These are phyloP conservation scores for Epichloe uncinata DNA, from an alignment of 2,329 filamentous ascomycete genomes.

Conservation along the genomic window DNA sequence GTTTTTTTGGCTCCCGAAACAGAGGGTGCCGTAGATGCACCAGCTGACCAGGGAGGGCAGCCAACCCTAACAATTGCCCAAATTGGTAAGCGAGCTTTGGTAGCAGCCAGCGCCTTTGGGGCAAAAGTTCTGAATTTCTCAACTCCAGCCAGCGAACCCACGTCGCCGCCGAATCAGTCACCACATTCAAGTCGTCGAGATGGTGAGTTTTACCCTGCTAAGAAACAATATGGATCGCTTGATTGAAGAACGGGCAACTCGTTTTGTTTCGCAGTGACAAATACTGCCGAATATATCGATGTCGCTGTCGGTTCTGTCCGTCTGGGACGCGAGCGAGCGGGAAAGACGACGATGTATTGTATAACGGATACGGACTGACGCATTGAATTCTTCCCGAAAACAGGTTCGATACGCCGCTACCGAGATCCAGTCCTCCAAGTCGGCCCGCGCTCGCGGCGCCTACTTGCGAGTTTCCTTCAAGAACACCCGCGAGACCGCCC, in stretches of 20 bases:
- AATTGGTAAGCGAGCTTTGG: constrained; percentile 33
- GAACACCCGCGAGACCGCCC: constrained; percentile 99
- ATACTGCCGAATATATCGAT: background rate
- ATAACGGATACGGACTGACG: constrained; percentile 11
- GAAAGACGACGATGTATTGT: background rate
- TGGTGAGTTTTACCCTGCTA: constrained; percentile 32
- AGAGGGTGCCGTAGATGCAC: background rate
- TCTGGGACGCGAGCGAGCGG: background rate
- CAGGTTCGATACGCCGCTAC: constrained; percentile 95
- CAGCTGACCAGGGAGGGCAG: constrained; percentile 20
- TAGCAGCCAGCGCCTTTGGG: constrained; percentile 22
- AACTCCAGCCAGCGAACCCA: constrained; percentile 33
- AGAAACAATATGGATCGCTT: background rate
- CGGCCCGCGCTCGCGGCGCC: constrained; percentile 92
- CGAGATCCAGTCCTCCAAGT: constrained; percentile 78
- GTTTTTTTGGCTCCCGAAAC: background rate
- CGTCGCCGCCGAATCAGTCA: constrained; percentile 42
- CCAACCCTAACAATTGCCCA: constrained; percentile 25
- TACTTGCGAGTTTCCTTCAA: constrained; percentile 99
- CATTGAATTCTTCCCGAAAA: constrained; percentile 7
- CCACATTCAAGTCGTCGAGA: constrained; percentile 40
- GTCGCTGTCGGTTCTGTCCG: background rate
- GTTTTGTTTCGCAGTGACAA: background rate
- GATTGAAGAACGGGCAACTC: background rate
- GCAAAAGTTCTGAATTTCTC: constrained; percentile 35